A percentile compares a stretch with the other conserved stretches of the same genome.
phyloP scores from a whole-genome alignment of 2,329 filamentous ascomycete genomes.

The Cordyceps farinosa region DNA sequence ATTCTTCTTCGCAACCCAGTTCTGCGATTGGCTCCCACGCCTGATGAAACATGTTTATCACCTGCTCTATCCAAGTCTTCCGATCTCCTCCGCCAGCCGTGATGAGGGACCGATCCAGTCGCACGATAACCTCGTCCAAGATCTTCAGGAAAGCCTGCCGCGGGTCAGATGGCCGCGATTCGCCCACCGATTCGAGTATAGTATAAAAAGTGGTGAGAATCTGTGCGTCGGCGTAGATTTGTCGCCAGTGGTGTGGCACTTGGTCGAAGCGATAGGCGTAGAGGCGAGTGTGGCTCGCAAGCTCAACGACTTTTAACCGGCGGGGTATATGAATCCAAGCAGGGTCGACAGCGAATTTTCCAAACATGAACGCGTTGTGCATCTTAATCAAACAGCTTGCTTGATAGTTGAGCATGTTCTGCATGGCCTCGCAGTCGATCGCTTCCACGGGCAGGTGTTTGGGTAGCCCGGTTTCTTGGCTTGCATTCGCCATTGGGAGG shows the following conservation, averaged over 20 bases:
- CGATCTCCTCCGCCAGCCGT: slow-evolving; percentile 62
- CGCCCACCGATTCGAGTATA: slow-evolving; percentile 23
- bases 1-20: slow-evolving; percentile 16
- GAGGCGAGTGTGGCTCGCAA: slow-evolving; percentile 61
- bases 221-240: slow-evolving; percentile 67
- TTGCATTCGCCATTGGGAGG: background rate
- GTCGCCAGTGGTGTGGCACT: slow-evolving; percentile 65
- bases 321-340: slow-evolving; percentile 29
- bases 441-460: background rate
- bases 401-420: slow-evolving; percentile 30
- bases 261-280: slow-evolving; percentile 66
- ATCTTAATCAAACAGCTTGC: slow-evolving; percentile 26
- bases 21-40: slow-evolving; percentile 22
- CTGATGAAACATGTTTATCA: slow-evolving; percentile 42
- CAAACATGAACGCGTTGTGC: slow-evolving; percentile 18
- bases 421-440: slow-evolving; percentile 20
- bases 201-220: slow-evolving; percentile 56
- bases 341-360: slow-evolving; percentile 15
- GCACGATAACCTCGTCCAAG: slow-evolving; percentile 57
- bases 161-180: slow-evolving; percentile 18
- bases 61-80: slow-evolving; percentile 47
- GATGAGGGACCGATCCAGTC: slow-evolving; percentile 74
- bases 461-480: background rate
- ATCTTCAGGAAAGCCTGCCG: slow-evolving; percentile 8
- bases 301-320: slow-evolving; percentile 54